Conservation (phyloP, 768 basidiomycete genomes). For the Boletellus ananiceps region DNA sequence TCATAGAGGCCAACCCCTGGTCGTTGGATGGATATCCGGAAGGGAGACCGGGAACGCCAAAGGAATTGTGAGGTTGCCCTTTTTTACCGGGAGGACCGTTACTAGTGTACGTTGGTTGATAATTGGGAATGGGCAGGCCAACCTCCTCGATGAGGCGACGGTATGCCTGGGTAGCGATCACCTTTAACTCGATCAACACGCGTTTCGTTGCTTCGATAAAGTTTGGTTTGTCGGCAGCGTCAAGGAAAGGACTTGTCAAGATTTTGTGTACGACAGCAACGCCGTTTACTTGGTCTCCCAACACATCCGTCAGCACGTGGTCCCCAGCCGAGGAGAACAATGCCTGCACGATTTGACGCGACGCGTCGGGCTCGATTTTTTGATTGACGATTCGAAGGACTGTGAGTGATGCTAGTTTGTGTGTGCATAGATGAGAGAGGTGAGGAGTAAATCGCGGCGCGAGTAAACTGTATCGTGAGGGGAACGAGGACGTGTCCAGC, state of each 20-base stretch:
- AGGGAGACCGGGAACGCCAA: constrained; percentile 70
- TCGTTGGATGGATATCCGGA: constrained; percentile 79
- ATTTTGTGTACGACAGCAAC: constrained; percentile 92
- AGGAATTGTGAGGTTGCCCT: constrained; percentile 47
- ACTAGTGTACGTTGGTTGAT: constrained; percentile 70
- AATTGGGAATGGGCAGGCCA: constrained; percentile 83
- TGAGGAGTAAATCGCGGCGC: constrained; percentile 97
- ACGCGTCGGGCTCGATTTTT: constrained; percentile 87
- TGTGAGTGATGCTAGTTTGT: constrained; percentile 93
- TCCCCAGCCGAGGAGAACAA: constrained; percentile 88
- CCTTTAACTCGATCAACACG: constrained; percentile 86
- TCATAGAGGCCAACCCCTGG: constrained; percentile 86
- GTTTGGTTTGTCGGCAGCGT: constrained; percentile 57
- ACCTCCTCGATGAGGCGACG: constrained; percentile 92
- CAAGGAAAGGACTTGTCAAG: constrained; percentile 80
- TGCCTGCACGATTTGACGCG: constrained; percentile 79
- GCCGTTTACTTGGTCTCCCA: constrained; percentile 95
- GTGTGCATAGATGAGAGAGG: constrained; percentile 93
- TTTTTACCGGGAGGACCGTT: constrained; percentile 62
- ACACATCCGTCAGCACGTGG: constrained; percentile 87
- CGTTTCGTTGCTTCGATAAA: constrained; percentile 87
- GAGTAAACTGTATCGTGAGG: constrained; percentile 89
- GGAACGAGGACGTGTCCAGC: constrained; percentile 90
- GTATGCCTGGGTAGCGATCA: constrained; percentile 92
- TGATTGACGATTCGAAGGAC: constrained; percentile 96